Base-by-base conservation (phyloP, 345 rosid genomes). In the Camelina laxa region DNA sequence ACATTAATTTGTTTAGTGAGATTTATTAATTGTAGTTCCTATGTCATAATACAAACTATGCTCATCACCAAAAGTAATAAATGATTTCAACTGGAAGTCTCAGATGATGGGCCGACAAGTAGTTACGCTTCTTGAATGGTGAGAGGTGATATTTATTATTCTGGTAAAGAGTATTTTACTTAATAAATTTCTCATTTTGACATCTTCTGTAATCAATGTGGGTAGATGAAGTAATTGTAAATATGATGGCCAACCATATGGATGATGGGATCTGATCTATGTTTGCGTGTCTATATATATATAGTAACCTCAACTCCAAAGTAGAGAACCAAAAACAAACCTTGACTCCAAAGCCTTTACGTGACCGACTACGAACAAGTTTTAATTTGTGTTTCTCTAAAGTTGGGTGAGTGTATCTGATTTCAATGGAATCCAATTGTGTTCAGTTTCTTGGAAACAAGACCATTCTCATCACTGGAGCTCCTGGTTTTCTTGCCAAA, bases 401-500 rank as follows among this genome's bases (percentile, higher is more conserved):
- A 51, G 68, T 20, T 67, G 36, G 19, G 24, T 48, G 39, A 66
- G 14, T 24, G 50, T 16, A 39, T 14, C 27, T 50, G 54, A 6
- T 62, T 70, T 56, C 80, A 64, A 56, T 78, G 74, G 81, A 78
- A 17, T 60, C 50, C 12, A 78, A 67, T 12, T 72, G 64, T 55
- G 19, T 74, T 64, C 66, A 61, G 14, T 81, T 79, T 75, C 72
- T 85, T 10, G 75, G 56, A 57, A 57, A 77, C 49, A 85, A 85
- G 75, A 79, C 77, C 15, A 72, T 83, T 65, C 60, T 85, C 59
- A 68, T 85, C 71, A 81, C 83, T 21, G 88, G 88, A 15, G 82
- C 78, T 47, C 77, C 88, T 57, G 88, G 88, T 13, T 85, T 82
- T 56, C 78, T 85, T 39, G 88, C 79, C 36, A 85, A 85, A 49